Percentiles rank a stretch among this genome's conserved stretches.
phyloP scores from a whole-genome alignment of 1,284 basidiomycete species.

The Entoloma clypeatum region DNA sequence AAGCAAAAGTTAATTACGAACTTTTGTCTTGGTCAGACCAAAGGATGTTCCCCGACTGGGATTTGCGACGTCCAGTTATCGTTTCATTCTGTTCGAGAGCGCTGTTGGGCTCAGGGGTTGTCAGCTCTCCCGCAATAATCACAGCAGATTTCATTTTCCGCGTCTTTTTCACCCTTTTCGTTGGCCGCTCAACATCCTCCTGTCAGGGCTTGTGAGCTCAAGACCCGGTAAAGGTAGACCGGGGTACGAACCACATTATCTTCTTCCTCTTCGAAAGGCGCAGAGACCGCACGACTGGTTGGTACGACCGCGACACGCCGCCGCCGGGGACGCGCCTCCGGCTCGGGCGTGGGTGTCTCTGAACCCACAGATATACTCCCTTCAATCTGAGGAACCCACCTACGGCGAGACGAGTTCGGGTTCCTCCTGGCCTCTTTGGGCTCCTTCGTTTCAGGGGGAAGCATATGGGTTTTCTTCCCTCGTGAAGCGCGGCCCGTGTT shows the following conservation, averaged over 20 bases:
- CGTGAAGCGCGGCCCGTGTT: constrained; percentile 31
- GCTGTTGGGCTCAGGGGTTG: constrained; percentile 17
- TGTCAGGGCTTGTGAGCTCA: constrained; percentile 12
- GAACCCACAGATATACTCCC: constrained; percentile 40
- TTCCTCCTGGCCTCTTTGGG: constrained; percentile 28
- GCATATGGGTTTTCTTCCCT: constrained; percentile 30
- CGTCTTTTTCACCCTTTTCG: constrained; percentile 35
- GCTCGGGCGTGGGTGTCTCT: constrained; percentile 65
- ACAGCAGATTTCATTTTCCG: constrained; percentile 38
- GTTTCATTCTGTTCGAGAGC: constrained; percentile 28
- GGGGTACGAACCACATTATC: constrained; percentile 25
- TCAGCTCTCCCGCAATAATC: constrained; percentile 29
- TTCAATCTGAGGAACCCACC: constrained; percentile 37
- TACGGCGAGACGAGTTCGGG: constrained; percentile 27
- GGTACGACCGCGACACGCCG: constrained; percentile 32
- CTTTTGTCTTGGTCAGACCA: constrained; percentile 64
- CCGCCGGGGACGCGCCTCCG: constrained; percentile 45
- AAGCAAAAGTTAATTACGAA: constrained; percentile 26
- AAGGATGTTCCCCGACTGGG: constrained; percentile 27
- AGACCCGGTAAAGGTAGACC: constrained; percentile 3
- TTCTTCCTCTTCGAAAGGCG: constrained; percentile 38
- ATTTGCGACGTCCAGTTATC: constrained; percentile 32
- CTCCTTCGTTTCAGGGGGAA: constrained; percentile 35
- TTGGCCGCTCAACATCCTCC: constrained; percentile 31
- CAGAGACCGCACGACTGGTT: constrained; percentile 32